Evolutionary conservation across 306 rosid species (phyloP), one percentile per base, ranked within the genome.

Genomic region (Cucumis hystrix): DNA sequence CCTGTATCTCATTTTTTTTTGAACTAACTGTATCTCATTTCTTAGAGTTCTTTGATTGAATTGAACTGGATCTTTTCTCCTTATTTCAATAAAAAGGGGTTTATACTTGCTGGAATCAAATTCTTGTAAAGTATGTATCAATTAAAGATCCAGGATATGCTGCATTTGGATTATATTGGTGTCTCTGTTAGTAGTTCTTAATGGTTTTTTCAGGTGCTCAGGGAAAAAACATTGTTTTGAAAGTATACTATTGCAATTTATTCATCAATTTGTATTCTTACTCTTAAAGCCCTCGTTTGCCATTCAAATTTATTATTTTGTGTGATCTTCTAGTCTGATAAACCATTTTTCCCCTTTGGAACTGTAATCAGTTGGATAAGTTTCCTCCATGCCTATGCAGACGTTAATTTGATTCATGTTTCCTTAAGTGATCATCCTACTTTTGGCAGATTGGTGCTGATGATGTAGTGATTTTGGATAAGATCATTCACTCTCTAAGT

Each of bases 391-490:
- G 45, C 43, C 77, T 21, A 51, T 15, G 60, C 61, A 51, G 9
- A 72, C 62, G 25, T 8, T 72, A 45, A 51, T 52, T 39, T 30
- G 45, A 72, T 51, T 7, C 61, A 52, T 18, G 16, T 72, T 23
- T 51, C 47, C 59, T 51, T 17, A 51, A 63, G 49, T 43, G 41
- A 70, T 56, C 57, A 64, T 66, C 47, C 43, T 83, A 80, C 64
- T 85, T 52, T 85, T 82, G 77, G 76, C 87, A 95, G 98, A 97
- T 95, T 77, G 95, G 92, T 54, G 96, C 97, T 30, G 91, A 95
- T 80, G 91, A 95, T 79, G 82, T 63, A 73, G 89, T 20, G 72
- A 83, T 85, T 80, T 85, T 95, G 79, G 90, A 92, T 80, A 81
- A 92, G 57, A 90, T 95, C 65, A 89, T 95, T 66, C 93, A 90